Base-by-base conservation (phyloP, 257 asterid genomes). In the Leptodermis oblonga region DNA sequence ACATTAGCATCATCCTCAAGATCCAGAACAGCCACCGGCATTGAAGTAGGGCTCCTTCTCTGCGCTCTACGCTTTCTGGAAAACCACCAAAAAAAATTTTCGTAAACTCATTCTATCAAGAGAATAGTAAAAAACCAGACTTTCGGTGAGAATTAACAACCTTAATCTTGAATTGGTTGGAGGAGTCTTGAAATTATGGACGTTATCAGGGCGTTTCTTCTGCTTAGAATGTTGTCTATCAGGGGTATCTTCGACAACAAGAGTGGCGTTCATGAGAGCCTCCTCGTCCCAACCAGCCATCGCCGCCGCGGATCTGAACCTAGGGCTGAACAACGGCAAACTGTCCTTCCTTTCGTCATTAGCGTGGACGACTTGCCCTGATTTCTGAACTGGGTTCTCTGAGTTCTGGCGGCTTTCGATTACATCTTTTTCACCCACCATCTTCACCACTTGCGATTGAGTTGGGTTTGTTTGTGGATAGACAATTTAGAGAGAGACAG, bases 281-380 rank as follows among this genome's bases (percentile, higher is more conserved):
- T 93, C 99, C 77, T 93, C 97, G 52, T 93, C 99, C 99, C 99
- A 93, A 61, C 99, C 99, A 36, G 99, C 99, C 99, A 88, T 86
- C 61, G 88, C 97, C 20, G 96, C 99, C 30, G 85, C 91, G 1
- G 99, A 88, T 77, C 90, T 80, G 71, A 93, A 93, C 72, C 95
- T 68, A 23, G 99, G 99, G 72, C 96, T 93, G 78, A 93, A 80
- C 80, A 88, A 12, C 45, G 58, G 63, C 20, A 37, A 17, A 2
- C n/a, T 36, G 67, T 74, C 87, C 20, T 72, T 34, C 66, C 69
- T 73, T 17, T 76, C 80, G 23, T 77, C 67, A 14, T n/a, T 5
- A 9, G 49, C 15, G 49, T 71, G 81, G n/a, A 61, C 20, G 41
- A 51, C 49, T 43, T 67, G 79, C 2, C 69, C 69, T 46, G 73